Base-by-base conservation (phyloP, 1,139 yeast genomes). In the Yamadazyma friedrichii region DNA sequence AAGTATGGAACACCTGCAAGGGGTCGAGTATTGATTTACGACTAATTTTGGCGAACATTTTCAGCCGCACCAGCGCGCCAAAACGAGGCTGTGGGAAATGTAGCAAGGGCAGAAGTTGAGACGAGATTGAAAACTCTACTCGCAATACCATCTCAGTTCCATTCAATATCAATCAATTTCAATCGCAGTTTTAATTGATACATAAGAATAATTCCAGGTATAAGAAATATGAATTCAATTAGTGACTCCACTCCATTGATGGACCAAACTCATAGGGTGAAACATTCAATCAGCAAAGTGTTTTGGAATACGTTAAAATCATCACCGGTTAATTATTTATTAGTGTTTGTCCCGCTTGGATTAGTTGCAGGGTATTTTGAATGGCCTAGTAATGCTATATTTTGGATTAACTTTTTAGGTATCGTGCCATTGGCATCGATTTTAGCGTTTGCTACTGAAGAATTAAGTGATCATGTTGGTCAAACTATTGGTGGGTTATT, bases 401-500 rank as follows among this genome's bases (percentile, higher is more conserved):
- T 93, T 56, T 59, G 78, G 62, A 67, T 88, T 53, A 93, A 93
- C 60, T 93, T 93, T 66, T 59, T 88, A 44, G 96, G 96, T 22
- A 93, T 93, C 52, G 81, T 93, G 29, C 98, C 98, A 13, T 71
- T 93, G 55, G 98, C 98, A 8, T 86, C 96, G 2, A 72, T 88
- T 26, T 71, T 91, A 45, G 93, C 96, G 0, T 89, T 74, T 65
- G 95, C 97, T 13, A 93, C 99, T 2, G 98, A 93, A 61, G 95
- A 89, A 57, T 73, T 93, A 46, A 81, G 96, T 31, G 88, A 80
- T 45, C 82, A 85, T 50, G 89, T 88, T 17, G 97, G 97, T 33
- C 76, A 88, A 55, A 89, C 97, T 8, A 53, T 91, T 24, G 98
- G 98, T 15, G 98, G 98, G 0, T 73, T 93, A 50, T 71, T 93